These are phyloP conservation scores for Coemansia sp. DNA, from an alignment of 192 early-diverging fungal species.

Conservation along the genomic window DNA sequence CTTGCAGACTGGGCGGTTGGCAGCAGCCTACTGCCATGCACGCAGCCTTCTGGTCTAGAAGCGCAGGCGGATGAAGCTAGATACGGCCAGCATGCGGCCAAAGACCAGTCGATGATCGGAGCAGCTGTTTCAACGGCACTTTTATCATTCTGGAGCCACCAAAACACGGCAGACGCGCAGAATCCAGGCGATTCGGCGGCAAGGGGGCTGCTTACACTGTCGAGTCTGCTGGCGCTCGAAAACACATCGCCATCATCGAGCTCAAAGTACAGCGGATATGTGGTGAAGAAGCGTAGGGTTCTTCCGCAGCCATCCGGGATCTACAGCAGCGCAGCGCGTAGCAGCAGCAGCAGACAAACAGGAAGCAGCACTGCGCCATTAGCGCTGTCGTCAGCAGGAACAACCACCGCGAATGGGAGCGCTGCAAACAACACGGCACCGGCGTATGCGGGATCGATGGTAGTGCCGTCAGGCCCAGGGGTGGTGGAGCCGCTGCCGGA, in stretches of 20 bases:
- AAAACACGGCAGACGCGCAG: background rate
- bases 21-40: conserved; percentile 20
- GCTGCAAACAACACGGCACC: background rate
- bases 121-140: background rate
- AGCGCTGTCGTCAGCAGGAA: background rate
- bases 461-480: conserved; percentile 31
- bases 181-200: background rate
- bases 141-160: background rate
- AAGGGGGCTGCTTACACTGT: conserved; percentile 18
- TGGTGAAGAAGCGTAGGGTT: conserved; percentile 44
- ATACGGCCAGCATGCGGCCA: background rate
- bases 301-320: conserved; percentile 8
- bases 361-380: background rate
- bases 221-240: conserved; percentile 24
- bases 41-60: background rate
- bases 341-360: background rate
- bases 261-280: conserved; percentile 44
- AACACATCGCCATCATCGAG: conserved; percentile 18
- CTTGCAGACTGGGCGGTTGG: conserved; percentile 38
- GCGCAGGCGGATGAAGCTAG: background rate
- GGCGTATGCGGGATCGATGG: conserved; percentile 7
- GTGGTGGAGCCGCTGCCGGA: conserved; percentile 36
- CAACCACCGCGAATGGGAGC: background rate
- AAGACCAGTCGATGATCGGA: background rate
- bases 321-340: background rate